Evolutionary conservation across 345 rosid genomes (phyloP).

Genomic region (Noccaea bulbosa): DNA sequence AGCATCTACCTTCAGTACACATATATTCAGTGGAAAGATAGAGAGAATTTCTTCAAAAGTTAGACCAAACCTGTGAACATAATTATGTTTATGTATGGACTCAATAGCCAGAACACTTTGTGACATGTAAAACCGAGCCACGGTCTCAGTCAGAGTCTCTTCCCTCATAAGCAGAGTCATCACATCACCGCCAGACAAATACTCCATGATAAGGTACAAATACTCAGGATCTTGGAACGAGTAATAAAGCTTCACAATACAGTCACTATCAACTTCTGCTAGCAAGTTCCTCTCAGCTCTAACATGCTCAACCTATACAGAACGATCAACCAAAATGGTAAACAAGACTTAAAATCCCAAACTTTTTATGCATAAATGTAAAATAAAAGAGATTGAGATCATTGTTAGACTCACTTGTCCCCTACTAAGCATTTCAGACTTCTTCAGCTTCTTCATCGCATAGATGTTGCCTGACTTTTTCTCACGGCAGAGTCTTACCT

Average conservation of each 20-base stretch:
- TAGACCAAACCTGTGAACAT: slow-evolving; percentile 82
- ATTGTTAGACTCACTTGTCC: slow-evolving; percentile 74
- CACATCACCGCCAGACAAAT: slow-evolving; percentile 93
- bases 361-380: neutral
- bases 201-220: slow-evolving; percentile 90
- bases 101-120: slow-evolving; percentile 91
- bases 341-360: neutral
- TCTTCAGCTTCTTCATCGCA: slow-evolving; percentile 96
- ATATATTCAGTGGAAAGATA: neutral
- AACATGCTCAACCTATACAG: slow-evolving; percentile 82
- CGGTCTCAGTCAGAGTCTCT: slow-evolving; percentile 91
- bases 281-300: slow-evolving; percentile 95
- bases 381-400: neutral
- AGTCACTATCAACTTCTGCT: slow-evolving; percentile 91
- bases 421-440: slow-evolving; percentile 97
- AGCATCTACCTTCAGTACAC: slow-evolving; percentile 28
- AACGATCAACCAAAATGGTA: slow-evolving; percentile 23
- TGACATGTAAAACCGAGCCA: slow-evolving; percentile 89
- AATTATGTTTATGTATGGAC: slow-evolving; percentile 88
- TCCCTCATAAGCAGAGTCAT: slow-evolving; percentile 94
- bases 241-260: slow-evolving; percentile 88
- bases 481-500: slow-evolving; percentile 90
- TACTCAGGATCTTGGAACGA: slow-evolving; percentile 87
- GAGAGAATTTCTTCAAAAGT: neutral
- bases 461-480: slow-evolving; percentile 77